A percentile compares a stretch with the other conserved stretches of the same genome.
These are phyloP conservation scores for Claviceps sp. DNA, from an alignment of 2,329 filamentous ascomycete species.

Conservation along the genomic window DNA sequence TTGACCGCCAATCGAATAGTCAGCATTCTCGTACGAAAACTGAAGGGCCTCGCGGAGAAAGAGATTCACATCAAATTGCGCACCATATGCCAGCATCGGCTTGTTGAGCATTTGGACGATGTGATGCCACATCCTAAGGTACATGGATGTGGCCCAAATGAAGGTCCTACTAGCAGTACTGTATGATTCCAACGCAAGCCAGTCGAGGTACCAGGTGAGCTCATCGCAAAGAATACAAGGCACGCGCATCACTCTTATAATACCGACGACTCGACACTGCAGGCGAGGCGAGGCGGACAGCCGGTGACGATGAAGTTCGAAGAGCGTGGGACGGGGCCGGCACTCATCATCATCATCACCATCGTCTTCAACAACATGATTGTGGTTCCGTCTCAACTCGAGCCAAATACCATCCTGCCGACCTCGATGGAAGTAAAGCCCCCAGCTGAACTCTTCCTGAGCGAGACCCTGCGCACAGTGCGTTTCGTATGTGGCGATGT, in stretches of 20 bases:
- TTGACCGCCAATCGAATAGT: slow-evolving; percentile 16
- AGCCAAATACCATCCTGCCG: slow-evolving; percentile 16
- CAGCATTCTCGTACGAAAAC: slow-evolving; percentile 18
- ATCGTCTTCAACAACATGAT: no score
- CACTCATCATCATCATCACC: background rate
- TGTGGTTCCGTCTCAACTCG: background rate
- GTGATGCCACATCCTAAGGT: slow-evolving; percentile 15
- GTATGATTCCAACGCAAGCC: slow-evolving; percentile 15
- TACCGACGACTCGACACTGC: slow-evolving; percentile 16
- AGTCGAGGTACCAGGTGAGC: slow-evolving; percentile 19
- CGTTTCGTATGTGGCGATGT: slow-evolving; percentile 10
- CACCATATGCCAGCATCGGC: slow-evolving; percentile 5
- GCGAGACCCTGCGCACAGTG: slow-evolving; percentile 9
- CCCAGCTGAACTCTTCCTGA: slow-evolving; percentile 22
- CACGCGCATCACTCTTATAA: slow-evolving; percentile 16
- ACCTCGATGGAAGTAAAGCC: slow-evolving; percentile 21
- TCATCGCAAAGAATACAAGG: slow-evolving; percentile 8
- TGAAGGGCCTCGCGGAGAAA: slow-evolving; percentile 16
- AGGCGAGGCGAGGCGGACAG: slow-evolving; percentile 16
- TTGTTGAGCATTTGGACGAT: slow-evolving; percentile 4
- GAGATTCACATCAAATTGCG: slow-evolving; percentile 14
- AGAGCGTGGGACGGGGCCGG: slow-evolving; percentile 5
- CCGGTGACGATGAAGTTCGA: slow-evolving; percentile 10
- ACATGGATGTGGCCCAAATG: slow-evolving; percentile 18
- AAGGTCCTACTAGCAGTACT: slow-evolving; percentile 14